A percentile compares a stretch with the other conserved stretches of the same genome.
phyloP scores from a whole-genome alignment of 1,284 basidiomycete genomes.

The Macrocystidia cucumis region DNA sequence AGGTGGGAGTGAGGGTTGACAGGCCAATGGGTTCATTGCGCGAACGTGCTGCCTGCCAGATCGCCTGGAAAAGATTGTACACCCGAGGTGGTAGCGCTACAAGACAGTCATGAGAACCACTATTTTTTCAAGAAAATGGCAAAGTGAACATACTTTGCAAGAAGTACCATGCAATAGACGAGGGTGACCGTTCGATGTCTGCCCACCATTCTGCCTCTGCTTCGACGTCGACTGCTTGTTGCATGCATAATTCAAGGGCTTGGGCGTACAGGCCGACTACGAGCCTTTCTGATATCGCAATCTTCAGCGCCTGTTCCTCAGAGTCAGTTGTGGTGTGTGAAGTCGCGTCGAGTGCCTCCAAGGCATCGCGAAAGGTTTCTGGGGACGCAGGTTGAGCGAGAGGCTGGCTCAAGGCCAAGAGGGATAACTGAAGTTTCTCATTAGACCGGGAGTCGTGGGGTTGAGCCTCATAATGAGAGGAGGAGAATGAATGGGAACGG shows the following conservation, averaged over 20 bases:
- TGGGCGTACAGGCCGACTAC: conserved; percentile 52
- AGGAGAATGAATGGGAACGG: too few relatives aligned
- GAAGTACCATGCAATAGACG: conserved; percentile 46
- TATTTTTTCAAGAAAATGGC: conserved; percentile 1
- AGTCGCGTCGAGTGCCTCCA: too few relatives aligned
- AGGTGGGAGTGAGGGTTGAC: conserved; percentile 41
- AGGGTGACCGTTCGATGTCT: conserved; percentile 48
- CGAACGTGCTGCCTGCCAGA: conserved; percentile 37
- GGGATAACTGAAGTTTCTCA: too few relatives aligned
- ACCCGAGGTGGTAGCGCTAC: conserved; percentile 54
- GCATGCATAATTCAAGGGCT: conserved; percentile 46
- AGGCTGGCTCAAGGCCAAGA: too few relatives aligned
- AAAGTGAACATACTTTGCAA: conserved; percentile 49
- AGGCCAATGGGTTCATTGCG: conserved; percentile 39
- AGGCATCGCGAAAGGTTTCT: too few relatives aligned
- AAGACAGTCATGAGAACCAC: conserved; percentile 1
- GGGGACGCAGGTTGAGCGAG: too few relatives aligned
- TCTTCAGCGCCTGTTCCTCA: conserved; percentile 23
- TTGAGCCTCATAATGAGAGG: too few relatives aligned
- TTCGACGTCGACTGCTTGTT: conserved; percentile 57
- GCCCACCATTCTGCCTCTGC: conserved; percentile 73
- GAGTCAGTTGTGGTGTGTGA: conserved; percentile 14
- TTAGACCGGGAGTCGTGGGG: too few relatives aligned
- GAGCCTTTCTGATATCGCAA: conserved; percentile 34
- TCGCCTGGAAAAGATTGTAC: conserved; percentile 27